Evolutionary conservation across 129 eudicot genomes (phyloP), one percentile per base, ranked within the genome.

Genomic region (Scalesia atractyloides): DNA sequence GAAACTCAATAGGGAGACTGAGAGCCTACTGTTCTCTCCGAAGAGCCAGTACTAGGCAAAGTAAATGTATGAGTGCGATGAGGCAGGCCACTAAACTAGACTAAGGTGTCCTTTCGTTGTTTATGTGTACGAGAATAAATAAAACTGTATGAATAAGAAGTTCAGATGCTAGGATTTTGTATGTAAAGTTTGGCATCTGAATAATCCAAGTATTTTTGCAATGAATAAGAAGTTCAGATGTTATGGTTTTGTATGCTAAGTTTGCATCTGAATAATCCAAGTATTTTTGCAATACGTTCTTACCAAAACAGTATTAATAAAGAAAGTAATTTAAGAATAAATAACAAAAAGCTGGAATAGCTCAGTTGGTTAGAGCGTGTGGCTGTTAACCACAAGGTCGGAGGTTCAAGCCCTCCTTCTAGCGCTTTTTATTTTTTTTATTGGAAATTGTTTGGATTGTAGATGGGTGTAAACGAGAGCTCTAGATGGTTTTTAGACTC

Each of bases 341-440:
- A 30, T 30, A 3, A 13, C 18, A 13, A 24, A 14, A 66, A 63
- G 98, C 91, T 92, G 95, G 94, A 92, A 87, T 86, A 85, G 94
- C 91, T 92, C 98, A 86, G 96, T 85, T 92, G 97, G 97, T 80
- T 92, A 92, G 98, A 92, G 98, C 98, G 94, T 92, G 94, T 89
- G 98, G 96, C 93, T 86, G 91, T 91, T 91, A 86, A 91, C 96
- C 96, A 88, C 93, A 91, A 91, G 97, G 97, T 91, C 96, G 97
- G 97, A 88, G 96, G 93, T 91, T 91, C 96, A 49, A 91, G 20
- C 96, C 93, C 96, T 91, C 96, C 96, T 91, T 91, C 92, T 88
- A 88, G 96, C 92, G 96, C 0, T 5, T 7, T 5, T 18, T 18
- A 0, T 30, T 30, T 30, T 30, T 0, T 30, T 3, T 30, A 30